Conservation (phyloP, 345 rosid genomes). For the Aquilaria malaccensis region DNA sequence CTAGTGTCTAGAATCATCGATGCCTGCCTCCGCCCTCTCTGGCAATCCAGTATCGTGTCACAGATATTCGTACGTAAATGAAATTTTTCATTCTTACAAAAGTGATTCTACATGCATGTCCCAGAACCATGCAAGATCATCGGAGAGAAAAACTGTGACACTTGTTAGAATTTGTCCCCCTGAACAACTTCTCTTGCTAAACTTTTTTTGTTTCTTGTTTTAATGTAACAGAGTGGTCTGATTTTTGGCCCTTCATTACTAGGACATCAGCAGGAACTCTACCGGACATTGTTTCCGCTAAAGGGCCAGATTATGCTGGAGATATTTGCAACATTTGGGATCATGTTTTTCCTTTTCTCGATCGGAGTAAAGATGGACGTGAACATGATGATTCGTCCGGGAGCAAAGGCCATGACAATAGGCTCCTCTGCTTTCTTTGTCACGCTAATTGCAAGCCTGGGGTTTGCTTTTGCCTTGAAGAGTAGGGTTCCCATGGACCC, state of each 20-base stretch:
- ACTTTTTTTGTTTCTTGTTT: background rate
- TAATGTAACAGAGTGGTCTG: slow-evolving; percentile 23
- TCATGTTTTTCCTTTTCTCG: slow-evolving; percentile 23
- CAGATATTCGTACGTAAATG: too few relatives aligned
- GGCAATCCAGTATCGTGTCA: too few relatives aligned
- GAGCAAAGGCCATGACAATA: slow-evolving; percentile 12
- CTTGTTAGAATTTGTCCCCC: too few relatives aligned
- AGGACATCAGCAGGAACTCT: background rate
- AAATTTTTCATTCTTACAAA: too few relatives aligned
- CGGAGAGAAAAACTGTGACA: too few relatives aligned
- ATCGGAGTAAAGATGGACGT: slow-evolving; percentile 14
- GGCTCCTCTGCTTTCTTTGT: background rate
- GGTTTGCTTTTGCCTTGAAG: background rate
- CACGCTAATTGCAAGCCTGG: background rate
- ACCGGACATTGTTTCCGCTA: slow-evolving; percentile 13
- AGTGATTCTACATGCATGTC: too few relatives aligned
- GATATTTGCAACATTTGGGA: slow-evolving; percentile 19
- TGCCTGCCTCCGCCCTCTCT: too few relatives aligned
- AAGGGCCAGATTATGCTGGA: background rate
- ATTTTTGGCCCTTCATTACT: slow-evolving; percentile 21
- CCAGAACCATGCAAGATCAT: too few relatives aligned
- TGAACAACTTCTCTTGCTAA: too few relatives aligned
- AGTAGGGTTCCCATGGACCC: background rate
- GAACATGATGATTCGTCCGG: background rate
- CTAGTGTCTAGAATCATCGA: too few relatives aligned